Conservation (phyloP, 441 rosid species). For the Gossypium davidsonii region DNA sequence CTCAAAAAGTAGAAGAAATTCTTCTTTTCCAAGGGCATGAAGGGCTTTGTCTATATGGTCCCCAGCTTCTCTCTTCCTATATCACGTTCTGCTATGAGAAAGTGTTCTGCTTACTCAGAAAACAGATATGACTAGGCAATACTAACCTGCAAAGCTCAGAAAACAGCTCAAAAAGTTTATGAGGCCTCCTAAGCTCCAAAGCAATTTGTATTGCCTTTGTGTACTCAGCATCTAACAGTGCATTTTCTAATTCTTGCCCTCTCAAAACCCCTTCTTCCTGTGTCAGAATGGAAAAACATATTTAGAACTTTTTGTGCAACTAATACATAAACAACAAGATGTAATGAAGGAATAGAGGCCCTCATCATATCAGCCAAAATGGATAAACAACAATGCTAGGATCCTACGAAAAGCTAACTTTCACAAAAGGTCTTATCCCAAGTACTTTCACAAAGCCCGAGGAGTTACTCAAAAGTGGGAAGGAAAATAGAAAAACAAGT, state of each 20-base stretch:
- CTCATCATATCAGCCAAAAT: neutral
- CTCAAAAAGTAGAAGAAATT: constrained; percentile 60
- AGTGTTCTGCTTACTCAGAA: neutral
- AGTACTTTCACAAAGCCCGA: neutral
- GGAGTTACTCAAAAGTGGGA: neutral
- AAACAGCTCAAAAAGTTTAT: constrained; percentile 65
- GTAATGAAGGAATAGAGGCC: neutral
- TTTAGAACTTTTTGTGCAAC: neutral
- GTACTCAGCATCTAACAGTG: constrained; percentile 70
- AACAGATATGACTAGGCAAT: neutral
- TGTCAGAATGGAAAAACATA: constrained; percentile 12
- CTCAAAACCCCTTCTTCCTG: constrained; percentile 78
- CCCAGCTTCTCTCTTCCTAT: constrained; percentile 54
- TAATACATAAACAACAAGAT: neutral
- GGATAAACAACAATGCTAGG: neutral
- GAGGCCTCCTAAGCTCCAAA: constrained; percentile 80
- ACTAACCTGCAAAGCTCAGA: constrained; percentile 63
- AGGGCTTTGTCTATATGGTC: constrained; percentile 60
- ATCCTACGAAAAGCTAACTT: neutral
- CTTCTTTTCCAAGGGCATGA: constrained; percentile 61
- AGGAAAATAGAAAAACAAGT: neutral
- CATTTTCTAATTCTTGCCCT: constrained; percentile 89
- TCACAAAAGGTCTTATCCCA: neutral
- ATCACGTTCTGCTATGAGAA: constrained; percentile 14
- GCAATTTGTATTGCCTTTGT: constrained; percentile 76